Conservation (phyloP, 768 basidiomycete species). For the Thelephora aurantiotincta region DNA sequence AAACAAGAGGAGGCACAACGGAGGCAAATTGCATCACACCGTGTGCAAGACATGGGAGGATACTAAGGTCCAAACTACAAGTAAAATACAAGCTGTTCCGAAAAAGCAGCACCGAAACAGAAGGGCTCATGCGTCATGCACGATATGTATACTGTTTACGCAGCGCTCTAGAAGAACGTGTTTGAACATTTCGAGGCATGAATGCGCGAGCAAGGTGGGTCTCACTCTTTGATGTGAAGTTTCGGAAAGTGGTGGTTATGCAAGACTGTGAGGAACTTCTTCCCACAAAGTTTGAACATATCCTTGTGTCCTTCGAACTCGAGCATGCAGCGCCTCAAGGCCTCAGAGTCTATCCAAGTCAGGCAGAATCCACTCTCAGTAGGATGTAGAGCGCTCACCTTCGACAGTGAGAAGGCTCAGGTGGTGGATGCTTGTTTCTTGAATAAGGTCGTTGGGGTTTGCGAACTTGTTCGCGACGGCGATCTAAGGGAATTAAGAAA, state of each 20-base stretch:
- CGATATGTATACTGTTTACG: too few species aligned
- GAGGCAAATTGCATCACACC: slow-evolving; percentile 80
- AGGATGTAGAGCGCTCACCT: background rate
- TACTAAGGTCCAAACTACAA: slow-evolving; percentile 5
- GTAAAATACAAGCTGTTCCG: background rate
- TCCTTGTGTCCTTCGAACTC: background rate
- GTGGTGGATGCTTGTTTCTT: background rate
- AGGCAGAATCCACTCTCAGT: background rate
- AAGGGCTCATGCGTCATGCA: too few species aligned
- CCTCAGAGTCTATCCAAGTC: slow-evolving; percentile 1
- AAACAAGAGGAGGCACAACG: slow-evolving; percentile 91
- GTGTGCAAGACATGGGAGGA: slow-evolving; percentile 53
- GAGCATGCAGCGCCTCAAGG: background rate
- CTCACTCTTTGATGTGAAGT: background rate
- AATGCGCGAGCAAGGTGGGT: too few species aligned
- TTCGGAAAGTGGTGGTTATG: background rate
- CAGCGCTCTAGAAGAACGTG: too few species aligned
- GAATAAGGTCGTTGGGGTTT: background rate
- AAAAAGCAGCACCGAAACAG: background rate
- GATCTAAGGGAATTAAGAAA: background rate
- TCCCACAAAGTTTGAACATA: slow-evolving; percentile 1
- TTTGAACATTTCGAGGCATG: too few species aligned
- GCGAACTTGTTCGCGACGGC: background rate
- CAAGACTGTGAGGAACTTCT: background rate
- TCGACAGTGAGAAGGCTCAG: background rate